Evolutionary conservation across 352 stramenopile genomes (phyloP).

Genomic region (Blastocystis sp.): DNA sequence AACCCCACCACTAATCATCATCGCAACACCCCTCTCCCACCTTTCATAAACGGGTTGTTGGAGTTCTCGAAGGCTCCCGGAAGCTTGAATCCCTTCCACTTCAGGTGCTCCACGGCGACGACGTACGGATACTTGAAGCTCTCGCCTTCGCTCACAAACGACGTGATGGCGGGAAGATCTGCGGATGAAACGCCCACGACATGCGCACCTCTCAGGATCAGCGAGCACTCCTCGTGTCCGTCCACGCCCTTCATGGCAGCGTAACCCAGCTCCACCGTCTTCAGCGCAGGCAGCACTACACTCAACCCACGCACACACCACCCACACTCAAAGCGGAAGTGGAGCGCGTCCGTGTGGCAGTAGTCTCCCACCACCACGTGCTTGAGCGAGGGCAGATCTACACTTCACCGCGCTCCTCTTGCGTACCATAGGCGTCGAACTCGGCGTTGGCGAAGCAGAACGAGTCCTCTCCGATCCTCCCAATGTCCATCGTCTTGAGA

Average conservation of each 20-base stretch:
- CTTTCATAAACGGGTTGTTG: neutral
- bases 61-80: neutral
- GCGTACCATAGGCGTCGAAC: neutral
- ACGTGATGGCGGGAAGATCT: neutral
- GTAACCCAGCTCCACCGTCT: neutral
- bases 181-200: neutral
- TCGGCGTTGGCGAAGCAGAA: neutral
- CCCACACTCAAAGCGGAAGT: neutral
- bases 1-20: neutral
- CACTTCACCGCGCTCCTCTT: neutral
- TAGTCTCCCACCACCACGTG: neutral
- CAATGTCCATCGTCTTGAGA: neutral
- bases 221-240: neutral
- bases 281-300: neutral
- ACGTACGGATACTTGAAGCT: neutral
- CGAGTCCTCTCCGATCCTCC: neutral
- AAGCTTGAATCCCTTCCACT: neutral
- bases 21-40: neutral
- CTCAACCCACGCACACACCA: neutral
- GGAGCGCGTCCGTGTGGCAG: neutral
- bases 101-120: neutral
- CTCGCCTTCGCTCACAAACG: neutral
- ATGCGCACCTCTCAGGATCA: neutral
- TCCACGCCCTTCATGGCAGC: neutral
- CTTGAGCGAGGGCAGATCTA: neutral